These are phyloP conservation scores for Scleroderma bovista DNA, from an alignment of 768 basidiomycete genomes.

Conservation along the genomic window DNA sequence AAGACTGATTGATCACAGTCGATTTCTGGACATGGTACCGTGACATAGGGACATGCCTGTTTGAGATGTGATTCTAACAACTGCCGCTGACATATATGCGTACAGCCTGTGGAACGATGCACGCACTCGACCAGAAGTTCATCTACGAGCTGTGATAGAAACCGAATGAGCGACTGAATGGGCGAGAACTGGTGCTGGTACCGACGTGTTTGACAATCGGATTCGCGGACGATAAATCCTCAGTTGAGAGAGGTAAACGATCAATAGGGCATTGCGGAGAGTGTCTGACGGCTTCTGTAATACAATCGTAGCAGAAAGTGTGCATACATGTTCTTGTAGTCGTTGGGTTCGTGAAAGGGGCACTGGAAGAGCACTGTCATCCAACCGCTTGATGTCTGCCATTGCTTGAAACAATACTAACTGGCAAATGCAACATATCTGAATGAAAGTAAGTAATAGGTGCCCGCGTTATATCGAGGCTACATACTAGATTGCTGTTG, in stretches of 20 bases:
- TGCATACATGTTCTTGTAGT: constrained; percentile 74
- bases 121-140: constrained; percentile 75
- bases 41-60: constrained; percentile 53
- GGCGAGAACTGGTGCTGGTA: constrained; percentile 5
- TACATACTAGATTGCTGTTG: constrained; percentile 62
- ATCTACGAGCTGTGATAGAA: constrained; percentile 63
- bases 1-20: constrained; percentile 40
- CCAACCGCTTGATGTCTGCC: constrained; percentile 4
- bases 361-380: constrained; percentile 31
- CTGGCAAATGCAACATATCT: constrained; percentile 81
- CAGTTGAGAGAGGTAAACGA: constrained; percentile 54
- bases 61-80: constrained; percentile 56
- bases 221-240: constrained; percentile 62
- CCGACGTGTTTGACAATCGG: constrained; percentile 62
- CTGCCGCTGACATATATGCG: constrained; percentile 61
- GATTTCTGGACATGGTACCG: constrained; percentile 44
- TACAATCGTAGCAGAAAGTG: constrained; percentile 85
- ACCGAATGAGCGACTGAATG: constrained; percentile 3
- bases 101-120: constrained; percentile 54
- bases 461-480: not conserved
- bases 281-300: constrained; percentile 60
- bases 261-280: constrained; percentile 81
- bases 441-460: constrained; percentile 5
- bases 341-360: constrained; percentile 71
- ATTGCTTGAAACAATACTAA: constrained; percentile 19